Base-by-base conservation (phyloP, 306 rosid species). In the Acacia crassicarpa region DNA sequence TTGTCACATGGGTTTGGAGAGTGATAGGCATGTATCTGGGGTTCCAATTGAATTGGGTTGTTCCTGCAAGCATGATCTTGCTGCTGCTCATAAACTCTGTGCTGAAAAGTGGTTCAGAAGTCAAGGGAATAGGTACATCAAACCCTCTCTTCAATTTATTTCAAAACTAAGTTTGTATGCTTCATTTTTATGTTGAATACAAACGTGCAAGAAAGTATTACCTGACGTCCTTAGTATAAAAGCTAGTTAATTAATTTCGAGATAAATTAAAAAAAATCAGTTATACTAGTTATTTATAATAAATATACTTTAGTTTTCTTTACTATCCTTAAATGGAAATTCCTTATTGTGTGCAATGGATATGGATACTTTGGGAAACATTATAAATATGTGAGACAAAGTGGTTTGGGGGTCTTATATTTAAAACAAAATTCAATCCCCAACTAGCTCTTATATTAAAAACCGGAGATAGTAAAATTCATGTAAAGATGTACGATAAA, bases 31-130 rank as follows among this genome's bases (percentile, higher is more conserved):
- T 76, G 97, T 92, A 51, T 93, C 88, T 80, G 99, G 99, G 25
- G 71, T 78, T 78, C 94, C 97, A 14, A 93, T 96, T 45, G 94
- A 88, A 84, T 86, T 96, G 91, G 99, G 99, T 46, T 96, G 98
- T 84, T 92, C 94, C 38, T 96, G 98, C 85, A 93, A 96, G 79
- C 89, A 90, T 76, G 99, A 96, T 80, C 85, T 96, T 72, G 98
- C 92, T 86, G 91, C 94, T 68, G 97, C 94, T 82, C 99, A 96
- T 75, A 91, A 87, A 79, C 86, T 86, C 80, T 95, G 97, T 81
- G 99, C 98, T 80, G 99, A 95, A 81, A 85, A 91, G 48, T 95
- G 99, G 99, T 95, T 95, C 87, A 93, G 92, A 85, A 95, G 91
- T 40, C 93, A 80, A 83, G 99, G 99, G 40, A 92, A 93, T 62